A percentile compares a stretch with the other conserved stretches of the same genome.
These are phyloP conservation scores for Phascolomyces articulosus DNA, from an alignment of 371 early-diverging fungal genomes.

Conservation along the genomic window DNA sequence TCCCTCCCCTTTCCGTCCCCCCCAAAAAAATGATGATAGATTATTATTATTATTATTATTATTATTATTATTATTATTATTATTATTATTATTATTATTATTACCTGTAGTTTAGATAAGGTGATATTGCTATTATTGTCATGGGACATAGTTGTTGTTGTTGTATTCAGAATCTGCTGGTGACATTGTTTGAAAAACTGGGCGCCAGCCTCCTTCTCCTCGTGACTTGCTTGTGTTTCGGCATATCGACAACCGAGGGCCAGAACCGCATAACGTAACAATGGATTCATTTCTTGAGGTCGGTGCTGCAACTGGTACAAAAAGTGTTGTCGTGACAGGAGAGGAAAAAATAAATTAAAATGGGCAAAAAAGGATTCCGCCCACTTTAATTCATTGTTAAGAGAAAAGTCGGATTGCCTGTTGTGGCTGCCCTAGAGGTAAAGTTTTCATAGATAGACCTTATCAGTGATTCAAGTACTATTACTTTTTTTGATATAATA, in stretches of 20 bases:
- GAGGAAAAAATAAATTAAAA: constrained; percentile 49
- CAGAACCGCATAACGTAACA: constrained; percentile 36
- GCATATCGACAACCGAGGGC: constrained; percentile 31
- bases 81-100: neutral
- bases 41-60: neutral
- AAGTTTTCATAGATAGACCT: constrained; percentile 45
- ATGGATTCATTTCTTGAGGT: constrained; percentile 24
- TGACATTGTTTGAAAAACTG: constrained; percentile 15
- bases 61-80: neutral
- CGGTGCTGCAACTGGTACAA: constrained; percentile 24
- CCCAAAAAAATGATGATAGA: no score
- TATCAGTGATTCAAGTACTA: constrained; percentile 42
- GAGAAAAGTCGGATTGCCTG: constrained; percentile 27
- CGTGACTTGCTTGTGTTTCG: constrained; percentile 1
- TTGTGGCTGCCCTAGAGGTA: constrained; percentile 52
- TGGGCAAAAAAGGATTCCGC: constrained; percentile 36
- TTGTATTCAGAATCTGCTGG: constrained; percentile 3
- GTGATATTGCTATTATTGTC: constrained; percentile 1
- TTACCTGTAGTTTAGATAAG: constrained; percentile 3
- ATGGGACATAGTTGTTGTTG: neutral
- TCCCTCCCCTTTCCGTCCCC: neutral
- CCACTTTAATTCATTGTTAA: constrained; percentile 16
- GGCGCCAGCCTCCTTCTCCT: constrained; percentile 27
- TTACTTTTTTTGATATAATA: neutral
- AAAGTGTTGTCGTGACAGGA: constrained; percentile 43